These are phyloP conservation scores for Houttuynia cordata DNA, from an alignment of 164 flowering plant species.

Conservation along the genomic window DNA sequence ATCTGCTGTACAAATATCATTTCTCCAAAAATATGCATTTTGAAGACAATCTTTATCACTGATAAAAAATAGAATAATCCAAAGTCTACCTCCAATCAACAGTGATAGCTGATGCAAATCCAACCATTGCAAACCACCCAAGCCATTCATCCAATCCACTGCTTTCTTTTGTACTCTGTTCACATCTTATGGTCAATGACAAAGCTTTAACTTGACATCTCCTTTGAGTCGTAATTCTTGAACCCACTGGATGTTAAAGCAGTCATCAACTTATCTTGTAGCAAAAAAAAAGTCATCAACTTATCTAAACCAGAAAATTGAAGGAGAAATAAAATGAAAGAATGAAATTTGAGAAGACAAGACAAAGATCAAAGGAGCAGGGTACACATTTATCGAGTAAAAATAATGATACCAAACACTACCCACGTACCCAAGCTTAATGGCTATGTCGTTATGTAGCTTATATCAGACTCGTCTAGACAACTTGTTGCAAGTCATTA, in stretches of 20 bases:
- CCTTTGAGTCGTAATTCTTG: slow-evolving; percentile 21
- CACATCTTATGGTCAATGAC: slow-evolving; percentile 49
- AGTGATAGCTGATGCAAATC: slow-evolving; percentile 69
- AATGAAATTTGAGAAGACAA: neutral
- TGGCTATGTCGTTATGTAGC: neutral
- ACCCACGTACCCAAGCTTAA: too few species aligned
- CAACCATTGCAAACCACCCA: slow-evolving; percentile 87
- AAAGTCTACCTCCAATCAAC: slow-evolving; percentile 72
- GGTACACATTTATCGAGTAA: neutral
- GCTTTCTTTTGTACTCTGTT: slow-evolving; percentile 47
- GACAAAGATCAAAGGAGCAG: neutral
- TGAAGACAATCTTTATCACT: neutral
- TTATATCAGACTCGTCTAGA: too few species aligned
- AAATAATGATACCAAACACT: neutral
- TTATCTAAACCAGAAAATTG: neutral
- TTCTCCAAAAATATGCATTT: too few species aligned
- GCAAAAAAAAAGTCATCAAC: too few species aligned
- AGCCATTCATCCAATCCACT: slow-evolving; percentile 80
- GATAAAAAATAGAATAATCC: too few species aligned
- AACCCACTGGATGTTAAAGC: slow-evolving; percentile 8
- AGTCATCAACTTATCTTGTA: too few species aligned
- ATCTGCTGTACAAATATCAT: too few species aligned
- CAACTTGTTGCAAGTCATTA: neutral
- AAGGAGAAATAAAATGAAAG: neutral
- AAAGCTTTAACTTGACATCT: slow-evolving; percentile 21